Base-by-base conservation (phyloP, 2,329 filamentous ascomycete species). In the Hypoxylon sp. region DNA sequence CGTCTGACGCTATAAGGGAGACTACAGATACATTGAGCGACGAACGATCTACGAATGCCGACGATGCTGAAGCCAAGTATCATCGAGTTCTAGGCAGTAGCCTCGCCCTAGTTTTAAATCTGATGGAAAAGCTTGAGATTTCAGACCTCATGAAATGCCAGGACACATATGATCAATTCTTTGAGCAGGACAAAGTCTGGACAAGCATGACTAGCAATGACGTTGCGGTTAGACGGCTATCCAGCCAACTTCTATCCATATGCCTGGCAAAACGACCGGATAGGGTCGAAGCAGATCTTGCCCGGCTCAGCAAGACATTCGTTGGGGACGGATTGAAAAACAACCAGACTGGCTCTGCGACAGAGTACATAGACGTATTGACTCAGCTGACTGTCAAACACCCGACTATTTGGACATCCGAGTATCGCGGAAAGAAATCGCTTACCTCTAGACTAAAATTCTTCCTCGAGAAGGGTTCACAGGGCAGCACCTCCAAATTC, bases 61-160 rank as follows among this genome's bases (percentile, higher is more conserved):
- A 98, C 69, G 95, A 99, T 75, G 89, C 93, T 3, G 87, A 93
- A 68, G 87, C 91, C 17, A 97, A 97, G 71, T 95, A 96, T 78
- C 87, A 89, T 64, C 86, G 95, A 48, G 93, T 97, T 3, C 72
- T 88, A 2, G 82, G 81, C 8, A 82, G 81, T 6, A 84, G 84
- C 56, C 72, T 89, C 20, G 85, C 83, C 1, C 77, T 89, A 5
- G 82, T 88, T 2, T 70, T 85, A 2, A 81, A 82, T 28, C 77
- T 90, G 0, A 71, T 89, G 0, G 78, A 81, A 47, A 84, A 77
- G 60, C 76, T 87, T 1, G 76, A 80, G 1, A 64, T 73, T 6
- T 72, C 74, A 17, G 89, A 92, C 37, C 77, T 90, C 3, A 79
- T 84, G 11, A 90, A 89, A 70, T 82, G 88, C 51, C 78, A 85